Evolutionary conservation across 2,329 filamentous ascomycete genomes (phyloP).

Genomic region (Talaromyces albobiverticillius): DNA sequence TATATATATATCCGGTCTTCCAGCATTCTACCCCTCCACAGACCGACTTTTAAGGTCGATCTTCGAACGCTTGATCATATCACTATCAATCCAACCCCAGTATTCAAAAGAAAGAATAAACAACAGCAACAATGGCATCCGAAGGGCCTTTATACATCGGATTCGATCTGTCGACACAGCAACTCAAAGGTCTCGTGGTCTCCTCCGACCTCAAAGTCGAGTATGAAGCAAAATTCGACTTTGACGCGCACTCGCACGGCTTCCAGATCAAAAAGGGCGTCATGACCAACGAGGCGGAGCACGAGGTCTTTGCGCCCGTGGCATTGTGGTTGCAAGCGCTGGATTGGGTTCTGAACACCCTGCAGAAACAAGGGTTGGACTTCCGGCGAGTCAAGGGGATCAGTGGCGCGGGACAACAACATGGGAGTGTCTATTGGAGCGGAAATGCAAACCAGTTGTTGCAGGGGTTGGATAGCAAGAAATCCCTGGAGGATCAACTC

Average conservation of each 20-base stretch:
- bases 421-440: conserved; percentile 95
- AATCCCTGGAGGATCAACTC: conserved; percentile 70
- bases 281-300: conserved; percentile 72
- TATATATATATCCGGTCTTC: too few relatives aligned
- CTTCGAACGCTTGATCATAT: too few relatives aligned
- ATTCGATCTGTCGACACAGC: conserved; percentile 94
- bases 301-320: conserved; percentile 89
- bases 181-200: conserved; percentile 90
- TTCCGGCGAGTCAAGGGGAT: conserved; percentile 75
- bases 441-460: conserved; percentile 65
- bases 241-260: conserved; percentile 76
- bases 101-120: neutral
- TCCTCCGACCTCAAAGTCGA: conserved; percentile 76
- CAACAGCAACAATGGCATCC: conserved; percentile 3
- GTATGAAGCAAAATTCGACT: conserved; percentile 88
- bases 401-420: conserved; percentile 92
- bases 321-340: conserved; percentile 93
- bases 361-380: conserved; percentile 68
- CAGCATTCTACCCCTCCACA: too few relatives aligned
- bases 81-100: too few relatives aligned
- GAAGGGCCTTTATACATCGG: conserved; percentile 73
- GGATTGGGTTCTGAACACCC: conserved; percentile 74
- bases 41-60: too few relatives aligned
- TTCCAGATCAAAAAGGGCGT: conserved; percentile 89
- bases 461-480: conserved; percentile 56